Base-by-base conservation (phyloP, 1,284 basidiomycete genomes). In the Sanghuangporus baumii region DNA sequence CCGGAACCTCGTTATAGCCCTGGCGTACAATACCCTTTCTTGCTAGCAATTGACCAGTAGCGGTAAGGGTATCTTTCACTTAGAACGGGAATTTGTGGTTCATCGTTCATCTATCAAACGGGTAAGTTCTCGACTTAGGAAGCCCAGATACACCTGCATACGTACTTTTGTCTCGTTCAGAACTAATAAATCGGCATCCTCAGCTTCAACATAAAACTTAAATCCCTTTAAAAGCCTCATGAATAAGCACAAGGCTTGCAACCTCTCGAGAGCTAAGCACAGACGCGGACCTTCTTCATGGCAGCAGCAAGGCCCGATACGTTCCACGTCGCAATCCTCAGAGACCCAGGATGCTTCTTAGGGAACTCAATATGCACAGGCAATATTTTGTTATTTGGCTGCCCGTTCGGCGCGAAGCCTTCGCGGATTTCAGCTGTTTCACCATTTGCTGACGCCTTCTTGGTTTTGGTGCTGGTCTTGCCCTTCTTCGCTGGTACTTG, bases 161-260 rank as follows among this genome's bases (percentile, higher is more conserved):
- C 16, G 48, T 60, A 84, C 89, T 79, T 93, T 94, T 16, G 91
- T 93, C 74, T 94, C 91, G 0, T 88, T 91, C 55, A 94, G 74
- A 11, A 94, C 81, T 37, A 94, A 75, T 23, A 94, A 78, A 71
- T 94, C 91, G 0, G 91, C 84, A 69, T 93, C 85, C 69, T 94
- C 91, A 1, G 91, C 91, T 68, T 90, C 86, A 31, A 93, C 77
- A 69, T 94, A 94, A 67, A 78, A 73, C 68, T 84, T 86, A 75
- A 94, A 92, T 0, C 92, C 91, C 89, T 31, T 31, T 93, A 67
- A 6, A 0, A 64, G 18, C 54, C 16, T 40, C 23, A 20, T 31
- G n/a, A 16, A 51, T 26, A 11, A 37, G 9, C 48, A 23, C n/a
- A 54, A 16, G 31, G 31, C 6, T n/a, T n/a, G 16, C 16, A 7